Evolutionary conservation across 2,329 filamentous ascomycete genomes (phyloP), one percentile per base, ranked within the genome.

Genomic region (Scedosporium aurantiacum): DNA sequence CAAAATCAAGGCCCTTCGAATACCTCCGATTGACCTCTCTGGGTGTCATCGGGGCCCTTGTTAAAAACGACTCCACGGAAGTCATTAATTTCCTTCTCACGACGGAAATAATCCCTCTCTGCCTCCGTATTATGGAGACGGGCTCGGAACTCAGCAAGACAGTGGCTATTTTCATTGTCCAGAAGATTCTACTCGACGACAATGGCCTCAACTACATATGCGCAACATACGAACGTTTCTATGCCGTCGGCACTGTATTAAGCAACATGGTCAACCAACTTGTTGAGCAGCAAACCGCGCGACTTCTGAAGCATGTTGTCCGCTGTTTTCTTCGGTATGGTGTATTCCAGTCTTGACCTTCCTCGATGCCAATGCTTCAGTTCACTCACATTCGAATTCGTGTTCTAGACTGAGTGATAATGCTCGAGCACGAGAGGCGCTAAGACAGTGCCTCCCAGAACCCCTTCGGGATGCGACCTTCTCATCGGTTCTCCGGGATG

Each of bases 191-290:
- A 60, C 83, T 99, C 2, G 94, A 99, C 71, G 94, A 99, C 69
- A 93, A 96, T 69, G 94, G 94, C 3, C 82, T 99, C 64, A 94
- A 94, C 70, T 99, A 99, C 75, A 99, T 99, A 63, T 99, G 94
- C 76, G 93, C 95, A 66, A 99, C 94, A 0, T 99, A 99, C 69
- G 94, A 99, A 79, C 85, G 94, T 21, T 99, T 99, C 76, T 99
- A 97, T 68, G 94, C 94, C 6, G 94, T 99, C 4, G 94, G 94
- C 5, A 99, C 94, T 1, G 94, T 99, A 5, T 79, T 99, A 45
- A 96, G 91, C 78, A 99, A 97, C 72, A 99, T 99, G 94, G 94
- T 99, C 62, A 91, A 89, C 60, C 93, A 97, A 76, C 83, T 99
- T 43, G 94, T 97, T 45, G 94, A 99, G 75, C 93, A 96, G 71